A percentile compares a stretch with the other conserved stretches of the same genome.
Conservation (phyloP, 129 eudicot species). For the Flaveria ramosissima region DNA sequence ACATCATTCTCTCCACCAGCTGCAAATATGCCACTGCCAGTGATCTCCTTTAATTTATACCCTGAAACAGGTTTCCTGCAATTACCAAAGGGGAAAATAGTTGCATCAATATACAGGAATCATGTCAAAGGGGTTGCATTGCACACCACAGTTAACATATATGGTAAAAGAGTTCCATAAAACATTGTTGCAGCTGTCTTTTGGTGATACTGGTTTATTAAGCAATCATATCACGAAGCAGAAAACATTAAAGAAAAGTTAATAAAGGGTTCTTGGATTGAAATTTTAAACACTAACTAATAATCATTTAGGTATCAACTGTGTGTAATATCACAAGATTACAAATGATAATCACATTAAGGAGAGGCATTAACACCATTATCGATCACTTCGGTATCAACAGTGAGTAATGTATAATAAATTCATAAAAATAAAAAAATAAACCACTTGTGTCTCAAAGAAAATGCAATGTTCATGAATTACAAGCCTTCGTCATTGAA, state of each 20-base stretch:
- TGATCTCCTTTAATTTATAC: slow-evolving; percentile 78
- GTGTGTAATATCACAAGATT: background rate
- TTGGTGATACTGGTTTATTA: too few species aligned
- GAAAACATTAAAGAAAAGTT: too few species aligned
- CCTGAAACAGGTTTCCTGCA: slow-evolving; percentile 91
- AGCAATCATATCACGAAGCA: too few species aligned
- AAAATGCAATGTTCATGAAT: background rate
- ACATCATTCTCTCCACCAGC: slow-evolving; percentile 49
- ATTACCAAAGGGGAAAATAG: background rate
- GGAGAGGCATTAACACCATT: too few species aligned
- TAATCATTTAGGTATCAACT: background rate
- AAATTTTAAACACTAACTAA: background rate
- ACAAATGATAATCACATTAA: too few species aligned
- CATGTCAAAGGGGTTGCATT: slow-evolving; percentile 5
- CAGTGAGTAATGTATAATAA: too few species aligned
- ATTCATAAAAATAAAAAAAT: too few species aligned
- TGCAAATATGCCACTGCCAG: slow-evolving; percentile 77
- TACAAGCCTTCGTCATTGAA: too few species aligned
- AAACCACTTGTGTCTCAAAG: background rate
- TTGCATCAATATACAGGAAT: background rate
- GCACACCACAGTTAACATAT: background rate
- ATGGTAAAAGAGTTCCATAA: too few species aligned
- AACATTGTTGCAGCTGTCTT: too few species aligned
- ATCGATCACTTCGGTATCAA: too few species aligned
- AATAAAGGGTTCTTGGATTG: too few species aligned